Evolutionary conservation across 805 yeast genomes (phyloP), one percentile per base, ranked within the genome.

Genomic region (Kluyveromyces starmeri): DNA sequence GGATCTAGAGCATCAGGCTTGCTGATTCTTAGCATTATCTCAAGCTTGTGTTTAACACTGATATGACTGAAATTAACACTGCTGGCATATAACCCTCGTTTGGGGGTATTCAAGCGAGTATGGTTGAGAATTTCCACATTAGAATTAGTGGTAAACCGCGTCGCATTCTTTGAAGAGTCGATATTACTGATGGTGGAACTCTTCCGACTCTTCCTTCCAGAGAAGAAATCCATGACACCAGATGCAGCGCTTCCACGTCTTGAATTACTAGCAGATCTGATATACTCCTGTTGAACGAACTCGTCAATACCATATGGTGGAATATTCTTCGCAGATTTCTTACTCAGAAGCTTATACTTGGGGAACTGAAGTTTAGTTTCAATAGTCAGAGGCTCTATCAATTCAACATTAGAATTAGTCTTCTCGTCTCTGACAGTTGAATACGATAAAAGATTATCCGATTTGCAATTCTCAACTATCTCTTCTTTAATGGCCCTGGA

Each of bases 11-110:
- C 67, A 39, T 77, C 81, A 1, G 75, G 75, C 45, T 70, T 75
- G 9, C 83, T 73, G 18, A 82, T 73, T 37, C 92, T 62, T 37
- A 82, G 68, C 45, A 81, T 74, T 4, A 82, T 68, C 51, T 82
- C 92, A 32, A 82, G 54, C 32, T 86, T 62, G 53, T 82, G 94
- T 36, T 70, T 67, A 12, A 80, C 65, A 43, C 69, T 73, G 28
- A 82, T 66, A 46, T 76, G 78, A 21, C 75, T 67, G 47, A 70
- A 78, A 42, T 79, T 73, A 11, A 71, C 63, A 27, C 66, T 55
- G 47, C 81, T 86, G 1, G 88, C 78, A 42, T 73, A 71, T 34
- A 79, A 64, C 1, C 64, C 62, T 18, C 61, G 45, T 30, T 46
- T 51, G 3, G 54, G 41, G 28, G 42, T 44, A 25, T 50, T 52